phyloP scores from a whole-genome alignment of 2,329 filamentous ascomycete species.

The Ophiocordyceps unilateralis region DNA sequence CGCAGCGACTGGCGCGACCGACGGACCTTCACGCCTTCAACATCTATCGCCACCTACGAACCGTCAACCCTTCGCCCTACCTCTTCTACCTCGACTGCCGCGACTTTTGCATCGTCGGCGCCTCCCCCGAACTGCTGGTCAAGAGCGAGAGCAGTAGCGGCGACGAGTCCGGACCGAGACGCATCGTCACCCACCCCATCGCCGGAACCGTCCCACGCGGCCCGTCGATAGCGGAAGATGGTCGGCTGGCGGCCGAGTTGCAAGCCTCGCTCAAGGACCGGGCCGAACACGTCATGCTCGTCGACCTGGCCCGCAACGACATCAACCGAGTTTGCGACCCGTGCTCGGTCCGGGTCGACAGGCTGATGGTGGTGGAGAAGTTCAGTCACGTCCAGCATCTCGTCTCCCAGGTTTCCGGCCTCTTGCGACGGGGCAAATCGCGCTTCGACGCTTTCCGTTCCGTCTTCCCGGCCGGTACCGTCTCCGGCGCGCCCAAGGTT shows the following conservation, averaged over 20 bases:
- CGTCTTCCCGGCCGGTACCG: constrained; percentile 93
- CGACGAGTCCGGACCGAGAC: constrained; percentile 7
- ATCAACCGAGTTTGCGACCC: constrained; percentile 93
- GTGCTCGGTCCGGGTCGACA: constrained; percentile 73
- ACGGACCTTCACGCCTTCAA: constrained; percentile 93
- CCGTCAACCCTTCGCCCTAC: constrained; percentile 95
- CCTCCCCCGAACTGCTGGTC: constrained; percentile 85
- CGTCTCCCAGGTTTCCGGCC: constrained; percentile 84
- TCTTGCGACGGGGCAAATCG: constrained; percentile 68
- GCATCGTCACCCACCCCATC: constrained; percentile 92
- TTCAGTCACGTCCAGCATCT: constrained; percentile 97
- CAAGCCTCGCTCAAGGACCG: constrained; percentile 74
- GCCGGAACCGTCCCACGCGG: constrained; percentile 88
- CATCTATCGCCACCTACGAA: constrained; percentile 87
- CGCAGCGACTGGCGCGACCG: constrained; percentile 77
- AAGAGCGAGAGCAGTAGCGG: constrained; percentile 57
- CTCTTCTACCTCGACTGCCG: constrained; percentile 89
- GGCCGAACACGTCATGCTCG: constrained; percentile 93
- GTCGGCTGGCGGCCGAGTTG: constrained; percentile 59
- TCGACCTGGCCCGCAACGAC: constrained; percentile 90
- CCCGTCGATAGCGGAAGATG: constrained; percentile 64
- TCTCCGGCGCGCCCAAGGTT: constrained; percentile 90
- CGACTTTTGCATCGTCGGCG: constrained; percentile 88
- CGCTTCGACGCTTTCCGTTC: constrained; percentile 90
- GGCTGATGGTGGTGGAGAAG: constrained; percentile 82